Evolutionary conservation across 1,284 basidiomycete genomes (phyloP).

Genomic region (Singerocomus rubriflavus): DNA sequence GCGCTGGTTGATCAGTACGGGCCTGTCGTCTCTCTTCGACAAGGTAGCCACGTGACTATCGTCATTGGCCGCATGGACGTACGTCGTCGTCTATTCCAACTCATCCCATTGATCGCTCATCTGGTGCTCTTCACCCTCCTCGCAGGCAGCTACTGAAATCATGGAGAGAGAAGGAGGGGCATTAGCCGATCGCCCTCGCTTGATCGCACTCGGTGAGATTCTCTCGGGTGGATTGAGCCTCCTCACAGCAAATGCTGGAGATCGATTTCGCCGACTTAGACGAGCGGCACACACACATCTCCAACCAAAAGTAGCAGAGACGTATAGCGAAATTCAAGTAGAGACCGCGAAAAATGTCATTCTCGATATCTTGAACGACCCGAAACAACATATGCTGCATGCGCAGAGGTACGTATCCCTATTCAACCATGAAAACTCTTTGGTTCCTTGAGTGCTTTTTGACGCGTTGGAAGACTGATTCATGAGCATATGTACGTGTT

Average conservation of each 20-base stretch:
- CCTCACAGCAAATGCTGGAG: constrained; percentile 22
- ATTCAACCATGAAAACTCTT: no score
- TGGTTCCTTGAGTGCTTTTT: not conserved
- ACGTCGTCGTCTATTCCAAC: not conserved
- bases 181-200: constrained; percentile 33
- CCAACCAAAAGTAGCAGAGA: constrained; percentile 34
- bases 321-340: constrained; percentile 37
- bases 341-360: constrained; percentile 36
- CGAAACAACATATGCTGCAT: constrained; percentile 35
- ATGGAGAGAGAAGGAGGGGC: constrained; percentile 37
- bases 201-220: constrained; percentile 30
- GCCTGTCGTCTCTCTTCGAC: constrained; percentile 32
- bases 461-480: not conserved
- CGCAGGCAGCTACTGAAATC: constrained; percentile 34
- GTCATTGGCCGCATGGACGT: constrained; percentile 34
- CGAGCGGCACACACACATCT: constrained; percentile 40
- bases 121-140: not conserved
- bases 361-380: constrained; percentile 38
- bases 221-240: constrained; percentile 32
- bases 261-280: constrained; percentile 29
- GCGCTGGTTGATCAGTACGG: constrained; percentile 32
- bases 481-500: not conserved
- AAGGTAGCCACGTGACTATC: constrained; percentile 27
- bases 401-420: constrained; percentile 25
- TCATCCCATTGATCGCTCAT: no score